Evolutionary conservation across 129 eudicot species (phyloP), one percentile per base, ranked within the genome.

Genomic region (Artemisia tridentata): DNA sequence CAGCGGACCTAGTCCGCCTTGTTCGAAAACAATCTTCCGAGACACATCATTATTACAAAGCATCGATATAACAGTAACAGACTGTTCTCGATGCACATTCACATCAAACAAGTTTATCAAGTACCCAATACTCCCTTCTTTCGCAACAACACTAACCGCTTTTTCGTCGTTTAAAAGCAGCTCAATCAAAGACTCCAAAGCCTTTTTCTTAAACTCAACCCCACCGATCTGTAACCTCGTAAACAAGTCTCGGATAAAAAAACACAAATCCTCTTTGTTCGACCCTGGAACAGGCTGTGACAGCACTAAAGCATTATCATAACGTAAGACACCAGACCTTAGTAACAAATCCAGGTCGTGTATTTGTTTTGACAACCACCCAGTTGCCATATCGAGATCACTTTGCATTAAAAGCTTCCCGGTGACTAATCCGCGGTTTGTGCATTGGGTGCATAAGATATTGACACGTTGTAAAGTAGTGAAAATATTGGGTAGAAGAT

Each of bases 361-460:
- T 43, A 73, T 72, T 19, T 85, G 97, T 13, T 84, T 85, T 0
- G 92, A 80, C 41, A 91, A 81, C 95, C 95, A 88, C 3, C 79
- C 80, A 65, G 95, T 50, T 50, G 95, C 95, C 95, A 91, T 91
- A 61, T 91, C 97, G 47, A 91, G 95, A 77, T 91, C 97, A 74
- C 90, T 83, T 74, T 91, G 97, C 91, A 91, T 85, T 16, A 88
- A 77, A 29, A 91, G 95, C 82, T 91, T 91, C 1, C 97, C 97
- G 14, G 80, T 79, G 59, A 61, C 4, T 77, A 31, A 71, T n/a
- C 74, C 54, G 0, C 82, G 62, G 65, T 77, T 78, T 64, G 63
- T 66, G 80, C 95, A 88, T 13, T 68, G 87, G 53, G 64, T 64
- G 23, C 81, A 77, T 31, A 91, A 77, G 61, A 75, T 80, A 46